Base-by-base conservation (phyloP, 306 rosid species). In the Arachis hypogaea region DNA sequence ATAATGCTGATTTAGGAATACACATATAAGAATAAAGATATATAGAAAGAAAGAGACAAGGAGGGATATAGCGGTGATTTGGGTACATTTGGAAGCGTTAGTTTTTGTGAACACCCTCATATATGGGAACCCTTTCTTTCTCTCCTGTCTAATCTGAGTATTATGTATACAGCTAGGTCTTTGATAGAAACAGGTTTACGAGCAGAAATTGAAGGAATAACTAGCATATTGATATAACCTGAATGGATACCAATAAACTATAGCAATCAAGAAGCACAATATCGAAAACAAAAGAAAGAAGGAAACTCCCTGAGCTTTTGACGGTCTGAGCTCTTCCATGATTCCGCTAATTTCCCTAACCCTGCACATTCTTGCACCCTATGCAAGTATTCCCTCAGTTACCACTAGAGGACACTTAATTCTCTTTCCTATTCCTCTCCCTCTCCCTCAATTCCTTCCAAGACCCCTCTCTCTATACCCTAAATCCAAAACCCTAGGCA, bases 1-100 rank as follows among this genome's bases (percentile, higher is more conserved):
- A 59, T 11, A 22, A 51, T 43, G 56, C 18, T 63, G 46, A 63
- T 63, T 77, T 58, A 41, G 47, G 46, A 73, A 67, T 40, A 46
- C 30, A 67, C 33, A 66, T 40, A 74, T 7, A 57, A 11, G 73
- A 33, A 44, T 10, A 78, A 3, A 63, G 55, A 61, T 41, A 46
- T 43, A 43, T 46, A 40, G 36, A 40, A 69, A 6, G 18, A 67
- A 16, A 68, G 59, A 76, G n/a, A 67, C 0, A 33, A 4, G 38
- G 38, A 33, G 2, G 51, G 4, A 46, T 46, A 8, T 46, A 46
- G 51, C 9, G 11, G 51, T 9, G 51, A 46, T 46, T 3, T 0
- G n/a, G 11, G 51, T 46, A 46, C 11, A 7, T 9, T 46, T 46
- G 51, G 11, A 46, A 46, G 11, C 8, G 11, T 46, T 10, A 2